phyloP scores from a whole-genome alignment of 108 stramenopile species.

The Nitzschia sp. region DNA sequence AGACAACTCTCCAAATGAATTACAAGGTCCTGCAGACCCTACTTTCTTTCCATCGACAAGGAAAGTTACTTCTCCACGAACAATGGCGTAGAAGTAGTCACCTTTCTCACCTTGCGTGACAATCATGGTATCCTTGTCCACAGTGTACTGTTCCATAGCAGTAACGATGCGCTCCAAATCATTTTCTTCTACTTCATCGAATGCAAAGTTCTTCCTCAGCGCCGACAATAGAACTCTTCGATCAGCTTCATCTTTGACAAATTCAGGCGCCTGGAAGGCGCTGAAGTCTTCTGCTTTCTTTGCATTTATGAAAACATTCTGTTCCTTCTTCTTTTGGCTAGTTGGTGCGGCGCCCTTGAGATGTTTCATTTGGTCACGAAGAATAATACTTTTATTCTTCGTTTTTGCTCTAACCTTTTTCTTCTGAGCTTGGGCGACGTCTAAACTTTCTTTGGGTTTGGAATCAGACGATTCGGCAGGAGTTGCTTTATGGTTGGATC shows the following conservation, averaged over 20 bases:
- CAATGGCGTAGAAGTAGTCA: conserved; percentile 76
- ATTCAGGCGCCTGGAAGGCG: conserved; percentile 3
- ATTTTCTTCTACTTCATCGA: conserved; percentile 49
- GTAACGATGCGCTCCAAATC: conserved; percentile 54
- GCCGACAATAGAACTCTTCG: conserved; percentile 51
- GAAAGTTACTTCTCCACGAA: conserved; percentile 59
- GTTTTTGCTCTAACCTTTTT: no score
- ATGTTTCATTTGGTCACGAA: no score
- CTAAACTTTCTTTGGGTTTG: no score
- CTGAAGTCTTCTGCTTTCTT: background rate
- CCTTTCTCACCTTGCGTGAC: conserved; percentile 69
- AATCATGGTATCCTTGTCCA: conserved; percentile 47
- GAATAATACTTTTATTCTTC: no score
- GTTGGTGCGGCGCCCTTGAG: no score
- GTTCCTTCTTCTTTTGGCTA: background rate
- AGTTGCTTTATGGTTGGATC: no score
- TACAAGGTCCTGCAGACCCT: conserved; percentile 43
- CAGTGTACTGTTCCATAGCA: conserved; percentile 54
- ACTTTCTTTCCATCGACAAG: conserved; percentile 55
- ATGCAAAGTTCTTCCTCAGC: conserved; percentile 61
- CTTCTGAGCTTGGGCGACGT: no score
- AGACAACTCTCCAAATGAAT: conserved; percentile 78
- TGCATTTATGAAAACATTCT: no score
- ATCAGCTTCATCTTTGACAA: conserved; percentile 37
- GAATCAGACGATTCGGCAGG: no score